Evolutionary conservation across 2,329 filamentous ascomycete genomes (phyloP).

Genomic region (Botrytis galanthina): DNA sequence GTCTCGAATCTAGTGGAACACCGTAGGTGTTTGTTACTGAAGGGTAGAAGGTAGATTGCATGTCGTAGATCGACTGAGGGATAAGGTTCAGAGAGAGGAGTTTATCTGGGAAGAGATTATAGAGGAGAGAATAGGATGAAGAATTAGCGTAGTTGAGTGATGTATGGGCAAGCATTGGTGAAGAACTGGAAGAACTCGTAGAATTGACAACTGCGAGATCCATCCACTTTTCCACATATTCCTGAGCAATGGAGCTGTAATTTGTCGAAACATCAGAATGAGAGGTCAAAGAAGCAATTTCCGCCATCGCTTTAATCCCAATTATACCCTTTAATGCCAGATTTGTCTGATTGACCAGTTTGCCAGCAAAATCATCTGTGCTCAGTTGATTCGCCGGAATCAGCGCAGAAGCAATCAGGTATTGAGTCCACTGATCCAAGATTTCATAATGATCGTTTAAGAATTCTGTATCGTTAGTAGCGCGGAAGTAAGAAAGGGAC

Average conservation of each 20-base stretch:
- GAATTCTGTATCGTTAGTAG: constrained; percentile 51
- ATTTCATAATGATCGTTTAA: constrained; percentile 67
- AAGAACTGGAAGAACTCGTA: constrained; percentile 43
- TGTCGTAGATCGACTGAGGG: constrained; percentile 70
- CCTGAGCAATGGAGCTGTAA: constrained; percentile 59
- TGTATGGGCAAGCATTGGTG: constrained; percentile 59
- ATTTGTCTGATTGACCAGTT: constrained; percentile 75
- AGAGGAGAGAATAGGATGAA: constrained; percentile 47
- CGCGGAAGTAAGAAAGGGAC: constrained; percentile 66
- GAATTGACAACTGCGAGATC: constrained; percentile 66
- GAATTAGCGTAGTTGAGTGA: constrained; percentile 67
- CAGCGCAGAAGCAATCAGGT: constrained; percentile 70
- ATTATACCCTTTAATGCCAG: constrained; percentile 82
- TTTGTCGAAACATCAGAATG: constrained; percentile 55
- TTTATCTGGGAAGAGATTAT: constrained; percentile 80
- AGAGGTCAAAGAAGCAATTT: constrained; percentile 62
- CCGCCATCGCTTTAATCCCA: constrained; percentile 76
- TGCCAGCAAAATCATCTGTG: constrained; percentile 82
- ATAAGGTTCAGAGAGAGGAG: constrained; percentile 77
- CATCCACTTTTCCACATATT: constrained; percentile 73
- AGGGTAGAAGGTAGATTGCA: constrained; percentile 75
- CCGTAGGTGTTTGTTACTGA: constrained; percentile 71
- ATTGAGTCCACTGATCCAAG: constrained; percentile 76
- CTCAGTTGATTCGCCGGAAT: constrained; percentile 74
- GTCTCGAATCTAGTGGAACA: constrained; percentile 77